These are phyloP conservation scores for Cyberlindnera lachancei DNA, from an alignment of 805 yeast species.

Conservation along the genomic window DNA sequence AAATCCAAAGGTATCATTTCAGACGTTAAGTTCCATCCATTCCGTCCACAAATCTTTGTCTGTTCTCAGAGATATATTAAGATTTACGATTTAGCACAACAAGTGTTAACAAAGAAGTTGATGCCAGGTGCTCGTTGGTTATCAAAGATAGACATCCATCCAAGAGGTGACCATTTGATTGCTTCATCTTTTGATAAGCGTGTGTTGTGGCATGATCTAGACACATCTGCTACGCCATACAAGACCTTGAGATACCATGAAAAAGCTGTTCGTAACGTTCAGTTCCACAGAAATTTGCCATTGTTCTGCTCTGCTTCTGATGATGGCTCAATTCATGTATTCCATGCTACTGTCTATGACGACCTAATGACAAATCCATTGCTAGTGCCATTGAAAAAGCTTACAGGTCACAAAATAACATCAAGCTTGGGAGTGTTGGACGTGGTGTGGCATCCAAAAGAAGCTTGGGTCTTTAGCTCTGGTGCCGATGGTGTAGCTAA, in stretches of 20 bases:
- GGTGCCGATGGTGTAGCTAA: constrained; percentile 97
- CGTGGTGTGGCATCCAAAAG: constrained; percentile 93
- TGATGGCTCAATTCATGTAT: constrained; percentile 86
- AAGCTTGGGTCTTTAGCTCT: constrained; percentile 95
- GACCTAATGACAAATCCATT: constrained; percentile 92
- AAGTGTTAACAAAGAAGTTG: constrained; percentile 72
- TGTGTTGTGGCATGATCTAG: constrained; percentile 96
- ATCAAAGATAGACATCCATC: constrained; percentile 86
- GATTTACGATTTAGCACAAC: constrained; percentile 84
- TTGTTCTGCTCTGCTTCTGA: constrained; percentile 92
- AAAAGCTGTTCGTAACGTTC: constrained; percentile 83
- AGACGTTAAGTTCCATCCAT: constrained; percentile 96
- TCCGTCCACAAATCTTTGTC: constrained; percentile 87
- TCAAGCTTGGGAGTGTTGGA: constrained; percentile 82
- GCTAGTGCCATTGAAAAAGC: constrained; percentile 90
- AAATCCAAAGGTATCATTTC: constrained; percentile 89
- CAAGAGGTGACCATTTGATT: constrained; percentile 89
- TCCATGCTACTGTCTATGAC: constrained; percentile 96
- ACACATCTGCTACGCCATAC: constrained; percentile 81
- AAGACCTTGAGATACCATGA: constrained; percentile 93
- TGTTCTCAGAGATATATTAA: constrained; percentile 91
- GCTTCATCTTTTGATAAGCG: constrained; percentile 93
- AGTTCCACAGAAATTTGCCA: constrained; percentile 85
- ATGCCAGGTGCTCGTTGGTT: constrained; percentile 96
- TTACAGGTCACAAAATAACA: constrained; percentile 80